phyloP scores from a whole-genome alignment of 2,329 filamentous ascomycete genomes.

The Fusarium hainanense region DNA sequence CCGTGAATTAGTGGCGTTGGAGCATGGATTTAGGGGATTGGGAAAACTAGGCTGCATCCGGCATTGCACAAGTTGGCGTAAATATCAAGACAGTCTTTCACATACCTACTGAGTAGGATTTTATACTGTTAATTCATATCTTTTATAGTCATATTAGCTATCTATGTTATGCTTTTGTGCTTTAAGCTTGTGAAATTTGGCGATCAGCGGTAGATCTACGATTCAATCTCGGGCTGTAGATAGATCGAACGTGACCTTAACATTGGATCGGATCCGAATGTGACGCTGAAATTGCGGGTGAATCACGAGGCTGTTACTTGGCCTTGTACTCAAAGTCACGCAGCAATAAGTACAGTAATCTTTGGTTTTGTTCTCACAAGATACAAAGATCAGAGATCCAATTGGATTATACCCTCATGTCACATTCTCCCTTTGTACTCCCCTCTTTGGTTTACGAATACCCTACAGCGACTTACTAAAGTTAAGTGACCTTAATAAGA shows the following conservation, averaged over 20 bases:
- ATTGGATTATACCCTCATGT: slow-evolving; percentile 9
- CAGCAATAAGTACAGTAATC: neutral
- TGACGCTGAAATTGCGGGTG: slow-evolving; percentile 26
- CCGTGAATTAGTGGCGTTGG: slow-evolving; percentile 35
- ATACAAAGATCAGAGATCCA: neutral
- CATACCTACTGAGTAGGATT: neutral
- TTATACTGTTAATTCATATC: neutral
- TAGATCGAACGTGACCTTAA: slow-evolving; percentile 25
- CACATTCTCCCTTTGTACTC: slow-evolving; percentile 7
- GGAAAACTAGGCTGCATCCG: slow-evolving; percentile 27
- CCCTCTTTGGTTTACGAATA: slow-evolving; percentile 16
- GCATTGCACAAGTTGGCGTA: slow-evolving; percentile 19
- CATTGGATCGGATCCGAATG: slow-evolving; percentile 10
- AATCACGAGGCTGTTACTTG: slow-evolving; percentile 28
- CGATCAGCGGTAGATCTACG: slow-evolving; percentile 35
- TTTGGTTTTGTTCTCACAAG: neutral
- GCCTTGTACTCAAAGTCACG: slow-evolving; percentile 12
- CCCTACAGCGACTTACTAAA: neutral
- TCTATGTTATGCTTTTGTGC: neutral
- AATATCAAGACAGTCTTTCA: neutral
- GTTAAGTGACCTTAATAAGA: slow-evolving; percentile 22
- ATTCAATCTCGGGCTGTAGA: slow-evolving; percentile 4
- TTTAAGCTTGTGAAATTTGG: slow-evolving; percentile 17
- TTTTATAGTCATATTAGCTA: neutral
- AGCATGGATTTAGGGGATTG: slow-evolving; percentile 3